Conservation (phyloP, 768 basidiomycete genomes). For the Lactifluus hygrophoroides region DNA sequence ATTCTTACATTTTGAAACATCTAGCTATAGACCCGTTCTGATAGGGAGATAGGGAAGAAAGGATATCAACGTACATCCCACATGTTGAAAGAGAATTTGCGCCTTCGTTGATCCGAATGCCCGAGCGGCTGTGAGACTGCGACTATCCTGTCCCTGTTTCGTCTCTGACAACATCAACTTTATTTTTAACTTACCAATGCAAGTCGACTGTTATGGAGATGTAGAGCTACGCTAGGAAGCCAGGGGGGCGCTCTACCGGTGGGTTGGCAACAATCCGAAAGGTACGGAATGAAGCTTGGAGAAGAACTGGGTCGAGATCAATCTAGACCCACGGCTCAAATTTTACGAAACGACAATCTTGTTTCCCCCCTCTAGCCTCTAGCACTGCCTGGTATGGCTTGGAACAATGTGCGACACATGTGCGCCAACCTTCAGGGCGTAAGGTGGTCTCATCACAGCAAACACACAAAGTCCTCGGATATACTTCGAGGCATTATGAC, state of each 20-base stretch:
- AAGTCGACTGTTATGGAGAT: neutral
- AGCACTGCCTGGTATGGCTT: neutral
- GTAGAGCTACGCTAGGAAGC: neutral
- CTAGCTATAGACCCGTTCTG: no score
- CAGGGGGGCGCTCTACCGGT: neutral
- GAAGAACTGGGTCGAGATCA: neutral
- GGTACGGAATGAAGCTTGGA: neutral
- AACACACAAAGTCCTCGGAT: neutral
- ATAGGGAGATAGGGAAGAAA: neutral
- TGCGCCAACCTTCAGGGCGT: neutral
- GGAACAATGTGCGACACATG: neutral
- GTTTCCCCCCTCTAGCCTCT: neutral
- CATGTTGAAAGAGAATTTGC: neutral
- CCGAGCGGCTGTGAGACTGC: neutral
- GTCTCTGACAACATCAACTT: neutral
- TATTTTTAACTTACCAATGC: no score
- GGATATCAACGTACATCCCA: neutral
- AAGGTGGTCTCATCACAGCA: neutral
- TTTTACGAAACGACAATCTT: neutral
- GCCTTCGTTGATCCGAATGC: no score
- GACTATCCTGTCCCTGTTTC: neutral
- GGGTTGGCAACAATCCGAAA: conserved; percentile 1
- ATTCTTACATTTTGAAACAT: no score
- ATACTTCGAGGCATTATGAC: neutral
- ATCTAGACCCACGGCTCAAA: neutral